Percentiles rank a stretch among this genome's conserved stretches.
phyloP scores from a whole-genome alignment of 2,329 filamentous ascomycete species.

The Byssothecium circinans region DNA sequence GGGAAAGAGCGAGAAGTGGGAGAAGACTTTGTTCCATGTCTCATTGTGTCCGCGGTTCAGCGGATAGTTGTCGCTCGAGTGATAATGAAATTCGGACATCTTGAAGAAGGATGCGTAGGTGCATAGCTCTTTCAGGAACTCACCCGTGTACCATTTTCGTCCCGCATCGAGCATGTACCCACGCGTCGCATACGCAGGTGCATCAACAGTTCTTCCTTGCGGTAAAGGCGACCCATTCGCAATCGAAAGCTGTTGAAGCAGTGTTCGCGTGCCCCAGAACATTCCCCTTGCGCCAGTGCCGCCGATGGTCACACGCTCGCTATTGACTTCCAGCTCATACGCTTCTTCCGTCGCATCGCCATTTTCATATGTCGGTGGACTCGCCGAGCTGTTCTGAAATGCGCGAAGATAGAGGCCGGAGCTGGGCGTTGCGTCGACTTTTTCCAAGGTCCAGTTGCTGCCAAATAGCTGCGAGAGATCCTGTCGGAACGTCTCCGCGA shows the following conservation, averaged over 20 bases:
- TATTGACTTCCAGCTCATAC: constrained; percentile 49
- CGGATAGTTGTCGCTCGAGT: constrained; percentile 54
- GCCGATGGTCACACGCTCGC: constrained; percentile 40
- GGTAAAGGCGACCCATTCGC: constrained; percentile 36
- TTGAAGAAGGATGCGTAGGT: constrained; percentile 53
- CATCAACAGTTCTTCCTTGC: constrained; percentile 38
- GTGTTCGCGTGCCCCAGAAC: constrained; percentile 53
- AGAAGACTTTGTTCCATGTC: constrained; percentile 51
- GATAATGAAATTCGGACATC: constrained; percentile 54
- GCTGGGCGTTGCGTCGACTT: constrained; percentile 39
- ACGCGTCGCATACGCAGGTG: constrained; percentile 49
- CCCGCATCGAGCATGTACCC: constrained; percentile 52
- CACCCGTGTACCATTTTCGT: constrained; percentile 48
- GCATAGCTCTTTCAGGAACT: constrained; percentile 50
- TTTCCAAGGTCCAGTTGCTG: constrained; percentile 46
- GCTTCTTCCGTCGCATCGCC: constrained; percentile 53
- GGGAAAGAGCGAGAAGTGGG: constrained; percentile 48
- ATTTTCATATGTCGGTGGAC: constrained; percentile 51
- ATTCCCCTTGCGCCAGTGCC: constrained; percentile 50
- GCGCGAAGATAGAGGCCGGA: constrained; percentile 50
- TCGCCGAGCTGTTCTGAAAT: constrained; percentile 26
- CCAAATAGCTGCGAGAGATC: constrained; percentile 50
- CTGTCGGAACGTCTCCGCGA: constrained; percentile 50
- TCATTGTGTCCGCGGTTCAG: constrained; percentile 52
- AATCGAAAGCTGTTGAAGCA: constrained; percentile 48